phyloP scores from a whole-genome alignment of 768 basidiomycete genomes.

The Suillus variegatus region DNA sequence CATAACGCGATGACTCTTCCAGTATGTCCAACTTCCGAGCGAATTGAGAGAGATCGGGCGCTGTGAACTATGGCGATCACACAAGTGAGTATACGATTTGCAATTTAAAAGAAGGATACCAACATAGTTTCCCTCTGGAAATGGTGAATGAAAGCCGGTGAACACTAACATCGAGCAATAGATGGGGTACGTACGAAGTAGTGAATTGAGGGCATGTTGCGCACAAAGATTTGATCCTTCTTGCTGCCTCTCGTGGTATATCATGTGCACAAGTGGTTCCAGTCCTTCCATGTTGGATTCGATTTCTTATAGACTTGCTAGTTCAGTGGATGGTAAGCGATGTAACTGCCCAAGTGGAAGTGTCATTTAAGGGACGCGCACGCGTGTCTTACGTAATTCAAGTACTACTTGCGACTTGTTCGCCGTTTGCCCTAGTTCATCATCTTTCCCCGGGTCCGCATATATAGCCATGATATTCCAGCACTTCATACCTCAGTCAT shows the following conservation, averaged over 20 bases:
- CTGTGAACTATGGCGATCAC: slow-evolving; percentile 58
- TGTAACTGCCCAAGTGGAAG: slow-evolving; percentile 17
- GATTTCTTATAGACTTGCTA: slow-evolving; percentile 9
- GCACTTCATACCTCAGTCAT: slow-evolving; percentile 11
- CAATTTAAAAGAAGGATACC: slow-evolving; percentile 22
- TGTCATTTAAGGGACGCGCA: slow-evolving; percentile 22
- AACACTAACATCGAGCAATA: slow-evolving; percentile 34
- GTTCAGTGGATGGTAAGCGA: slow-evolving; percentile 2
- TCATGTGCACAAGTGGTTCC: slow-evolving; percentile 51
- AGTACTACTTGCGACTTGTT: background rate
- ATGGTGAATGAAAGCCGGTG: slow-evolving; percentile 18
- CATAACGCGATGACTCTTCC: slow-evolving; percentile 52
- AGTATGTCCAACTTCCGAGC: slow-evolving; percentile 67
- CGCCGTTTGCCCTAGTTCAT: background rate
- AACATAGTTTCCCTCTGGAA: slow-evolving; percentile 50
- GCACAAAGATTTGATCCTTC: slow-evolving; percentile 83
- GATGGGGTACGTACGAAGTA: slow-evolving; percentile 56
- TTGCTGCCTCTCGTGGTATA: slow-evolving; percentile 83
- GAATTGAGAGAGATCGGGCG: slow-evolving; percentile 77
- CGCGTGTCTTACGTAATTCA: slow-evolving; percentile 33
- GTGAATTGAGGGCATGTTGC: slow-evolving; percentile 81
- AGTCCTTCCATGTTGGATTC: slow-evolving; percentile 54
- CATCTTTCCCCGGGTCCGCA: slow-evolving; percentile 2
- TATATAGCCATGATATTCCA: slow-evolving; percentile 22
- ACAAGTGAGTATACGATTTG: slow-evolving; percentile 12